Percentiles rank a stretch among this genome's conserved stretches.
These are phyloP conservation scores for Globisporangium cylindrosporum DNA, from an alignment of 352 stramenopile genomes.

Conservation along the genomic window DNA sequence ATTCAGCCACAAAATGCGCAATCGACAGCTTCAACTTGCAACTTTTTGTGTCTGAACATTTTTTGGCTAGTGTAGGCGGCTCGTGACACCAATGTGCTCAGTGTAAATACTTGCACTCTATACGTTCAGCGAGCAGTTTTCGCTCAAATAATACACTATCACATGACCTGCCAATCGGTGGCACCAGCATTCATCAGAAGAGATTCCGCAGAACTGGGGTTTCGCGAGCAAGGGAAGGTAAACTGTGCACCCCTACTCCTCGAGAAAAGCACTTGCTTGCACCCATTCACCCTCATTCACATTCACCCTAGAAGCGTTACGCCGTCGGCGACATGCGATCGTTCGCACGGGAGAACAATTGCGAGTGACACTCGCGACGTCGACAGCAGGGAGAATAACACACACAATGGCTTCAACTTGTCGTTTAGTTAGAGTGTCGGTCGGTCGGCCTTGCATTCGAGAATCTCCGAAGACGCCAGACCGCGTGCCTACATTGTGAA, in stretches of 20 bases:
- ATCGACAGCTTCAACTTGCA: slow-evolving; percentile 4
- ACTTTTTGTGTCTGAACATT: not conserved
- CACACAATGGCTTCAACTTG: slow-evolving; percentile 6
- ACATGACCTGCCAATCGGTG: not conserved
- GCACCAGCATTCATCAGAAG: not conserved
- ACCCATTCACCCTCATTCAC: not conserved
- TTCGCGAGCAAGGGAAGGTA: not conserved
- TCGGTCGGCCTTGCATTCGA: not conserved
- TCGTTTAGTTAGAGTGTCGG: not conserved
- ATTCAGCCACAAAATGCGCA: not conserved
- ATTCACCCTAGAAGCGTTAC: slow-evolving; percentile 3
- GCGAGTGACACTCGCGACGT: slow-evolving; percentile 7
- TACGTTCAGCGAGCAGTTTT: too few relatives aligned
- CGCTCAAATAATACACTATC: too few relatives aligned
- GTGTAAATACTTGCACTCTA: too few relatives aligned
- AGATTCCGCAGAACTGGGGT: not conserved
- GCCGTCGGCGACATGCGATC: slow-evolving; percentile 3
- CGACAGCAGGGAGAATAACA: slow-evolving; percentile 1
- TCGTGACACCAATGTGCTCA: not conserved
- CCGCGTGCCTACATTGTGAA: too few relatives aligned
- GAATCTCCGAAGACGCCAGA: slow-evolving; percentile 6
- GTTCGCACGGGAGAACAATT: not conserved
- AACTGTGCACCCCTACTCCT: not conserved
- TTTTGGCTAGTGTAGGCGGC: not conserved
- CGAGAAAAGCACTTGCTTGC: not conserved